Evolutionary conservation across 2,329 filamentous ascomycete species (phyloP).

Genomic region (Lecanicillium sp.): DNA sequence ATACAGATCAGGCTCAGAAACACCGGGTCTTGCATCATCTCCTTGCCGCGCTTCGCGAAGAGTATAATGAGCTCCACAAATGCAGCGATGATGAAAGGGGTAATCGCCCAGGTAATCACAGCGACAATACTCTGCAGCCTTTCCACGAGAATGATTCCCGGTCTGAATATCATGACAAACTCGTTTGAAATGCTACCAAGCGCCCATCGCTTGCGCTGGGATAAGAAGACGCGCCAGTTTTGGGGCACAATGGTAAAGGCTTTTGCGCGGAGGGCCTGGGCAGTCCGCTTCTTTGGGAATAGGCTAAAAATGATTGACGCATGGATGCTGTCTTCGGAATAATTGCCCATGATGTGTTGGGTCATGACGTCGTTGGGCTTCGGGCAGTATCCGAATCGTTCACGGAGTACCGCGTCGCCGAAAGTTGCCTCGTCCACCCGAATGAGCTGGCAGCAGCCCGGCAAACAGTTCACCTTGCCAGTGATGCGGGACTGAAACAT

Average conservation of each 20-base stretch:
- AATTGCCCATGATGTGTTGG: conserved; percentile 39
- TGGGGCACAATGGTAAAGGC: conserved; percentile 40
- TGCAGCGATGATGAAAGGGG: conserved; percentile 34
- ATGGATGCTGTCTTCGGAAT: conserved; percentile 42
- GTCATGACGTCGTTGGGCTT: conserved; percentile 41
- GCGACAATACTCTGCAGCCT: conserved; percentile 36
- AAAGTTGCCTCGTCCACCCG: conserved; percentile 41
- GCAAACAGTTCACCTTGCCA: conserved; percentile 40
- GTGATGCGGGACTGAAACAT: conserved; percentile 42
- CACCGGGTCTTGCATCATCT: conserved; percentile 25
- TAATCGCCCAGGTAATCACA: conserved; percentile 38
- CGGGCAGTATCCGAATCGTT: conserved; percentile 40
- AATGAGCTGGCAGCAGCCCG: conserved; percentile 42
- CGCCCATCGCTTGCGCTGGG: conserved; percentile 41
- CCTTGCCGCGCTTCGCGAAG: conserved; percentile 22
- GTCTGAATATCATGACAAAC: conserved; percentile 38
- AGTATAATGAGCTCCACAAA: conserved; percentile 28
- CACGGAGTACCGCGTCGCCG: conserved; percentile 35
- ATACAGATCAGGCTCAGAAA: conserved; percentile 30
- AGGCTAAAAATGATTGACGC: conserved; percentile 39
- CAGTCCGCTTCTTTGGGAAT: conserved; percentile 33
- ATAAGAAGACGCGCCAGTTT: conserved; percentile 37
- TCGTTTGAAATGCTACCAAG: conserved; percentile 41
- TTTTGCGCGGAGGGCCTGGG: conserved; percentile 37
- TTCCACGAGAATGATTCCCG: conserved; percentile 33